phyloP scores from a whole-genome alignment of 306 rosid species.

The Carpinus fangiana region DNA sequence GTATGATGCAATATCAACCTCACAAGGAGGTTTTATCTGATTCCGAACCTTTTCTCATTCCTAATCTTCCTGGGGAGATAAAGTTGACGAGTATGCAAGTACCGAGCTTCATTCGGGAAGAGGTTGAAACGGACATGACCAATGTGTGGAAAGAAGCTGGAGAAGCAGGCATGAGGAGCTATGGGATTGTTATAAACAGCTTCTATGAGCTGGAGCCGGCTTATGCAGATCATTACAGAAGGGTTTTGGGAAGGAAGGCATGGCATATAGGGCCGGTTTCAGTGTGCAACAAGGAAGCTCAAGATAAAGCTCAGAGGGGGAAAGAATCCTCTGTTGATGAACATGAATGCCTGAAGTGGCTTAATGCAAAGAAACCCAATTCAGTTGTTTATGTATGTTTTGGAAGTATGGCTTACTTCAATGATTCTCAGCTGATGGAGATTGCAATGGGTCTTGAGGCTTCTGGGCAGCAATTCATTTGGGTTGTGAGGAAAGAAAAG shows the following conservation, averaged over 20 bases:
- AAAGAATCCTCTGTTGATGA: constrained; percentile 3
- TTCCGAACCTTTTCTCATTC: constrained; percentile 34
- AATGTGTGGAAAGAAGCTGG: constrained; percentile 9
- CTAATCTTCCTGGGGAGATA: constrained; percentile 42
- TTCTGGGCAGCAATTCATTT: constrained; percentile 31
- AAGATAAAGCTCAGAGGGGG: constrained; percentile 16
- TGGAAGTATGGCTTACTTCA: constrained; percentile 36
- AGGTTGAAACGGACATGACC: not conserved
- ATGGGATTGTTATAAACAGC: constrained; percentile 50
- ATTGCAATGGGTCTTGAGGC: constrained; percentile 41
- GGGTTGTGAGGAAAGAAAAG: constrained; percentile 39
- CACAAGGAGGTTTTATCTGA: constrained; percentile 39
- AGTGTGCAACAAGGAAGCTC: constrained; percentile 15
- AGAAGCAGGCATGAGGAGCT: constrained; percentile 39
- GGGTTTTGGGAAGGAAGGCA: constrained; percentile 35
- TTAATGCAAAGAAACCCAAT: not conserved
- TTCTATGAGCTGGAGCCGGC: constrained; percentile 55
- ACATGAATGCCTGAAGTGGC: constrained; percentile 39
- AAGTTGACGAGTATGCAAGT: constrained; percentile 27
- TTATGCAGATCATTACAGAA: constrained; percentile 43
- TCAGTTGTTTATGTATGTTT: constrained; percentile 42
- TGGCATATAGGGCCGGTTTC: constrained; percentile 72
- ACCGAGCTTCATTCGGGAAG: constrained; percentile 2
- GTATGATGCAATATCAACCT: constrained; percentile 27
- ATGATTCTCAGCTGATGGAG: constrained; percentile 30